Evolutionary conservation across 129 eudicot genomes (phyloP), one percentile per base, ranked within the genome.

Genomic region (Flaveria ramosissima): DNA sequence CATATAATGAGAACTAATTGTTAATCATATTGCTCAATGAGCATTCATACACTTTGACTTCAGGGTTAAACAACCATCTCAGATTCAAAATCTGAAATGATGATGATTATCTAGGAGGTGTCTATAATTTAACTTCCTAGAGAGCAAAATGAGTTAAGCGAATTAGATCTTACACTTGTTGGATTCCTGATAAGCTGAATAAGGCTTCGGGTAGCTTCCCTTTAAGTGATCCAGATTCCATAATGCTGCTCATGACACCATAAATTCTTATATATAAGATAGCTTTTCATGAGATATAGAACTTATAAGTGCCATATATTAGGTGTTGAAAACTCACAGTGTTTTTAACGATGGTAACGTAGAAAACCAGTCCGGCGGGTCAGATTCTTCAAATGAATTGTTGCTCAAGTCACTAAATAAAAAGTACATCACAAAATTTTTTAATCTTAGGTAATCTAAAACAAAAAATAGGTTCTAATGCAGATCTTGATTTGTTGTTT

Each of bases 361-460:
- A 11, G 96, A 82, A 82, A 94, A 85, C 99, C 99, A 94, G 21
- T 63, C 79, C 1, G 99, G 97, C 47, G 96, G 90, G 77, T 81
- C 87, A 13, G 99, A 83, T 76, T 68, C 76, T 60, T 26, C 56
- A 84, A 94, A 94, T n/a, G 85, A 81, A 80, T 94, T 94, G 88
- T 89, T 87, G 89, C 99, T 94, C 89, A 94, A 84, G 81, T 91
- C 99, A 80, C 99, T 94, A 80, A 30, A 63, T 39, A 74, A 72
- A 64, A 47, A 77, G 76, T 3, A 63, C 30, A 13, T 77, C 61
- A 36, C 27, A 9, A 9, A 43, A 17, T 16, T 16, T 63, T 79
- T 52, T 73, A 39, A 50, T 24, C 72, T 30, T 10, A n/a, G 2
- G 48, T 26, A 83, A 1, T 63, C 79, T 36, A 13, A 30, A 30